A percentile compares a stretch with the other conserved stretches of the same genome.
phyloP scores from a whole-genome alignment of 345 rosid genomes.

The Angophora floribunda region DNA sequence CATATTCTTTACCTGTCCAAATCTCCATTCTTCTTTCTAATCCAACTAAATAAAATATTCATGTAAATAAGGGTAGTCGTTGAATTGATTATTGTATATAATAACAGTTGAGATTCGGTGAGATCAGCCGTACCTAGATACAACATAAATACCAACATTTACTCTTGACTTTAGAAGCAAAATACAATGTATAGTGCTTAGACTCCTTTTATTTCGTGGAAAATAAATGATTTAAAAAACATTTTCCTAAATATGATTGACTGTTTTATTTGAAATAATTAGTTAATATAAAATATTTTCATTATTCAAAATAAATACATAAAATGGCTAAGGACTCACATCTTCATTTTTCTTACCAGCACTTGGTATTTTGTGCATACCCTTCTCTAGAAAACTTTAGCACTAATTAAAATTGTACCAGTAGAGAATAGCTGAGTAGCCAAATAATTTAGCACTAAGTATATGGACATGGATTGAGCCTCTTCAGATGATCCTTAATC shows the following conservation, averaged over 20 bases:
- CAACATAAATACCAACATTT: neutral
- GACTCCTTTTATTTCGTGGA: neutral
- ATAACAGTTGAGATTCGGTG: neutral
- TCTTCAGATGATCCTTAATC: neutral
- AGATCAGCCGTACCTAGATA: neutral
- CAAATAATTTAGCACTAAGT: neutral
- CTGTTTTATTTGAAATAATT: no score
- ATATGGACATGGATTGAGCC: neutral
- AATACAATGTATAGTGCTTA: neutral
- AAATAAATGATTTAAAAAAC: no score
- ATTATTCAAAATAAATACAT: neutral
- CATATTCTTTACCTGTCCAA: neutral
- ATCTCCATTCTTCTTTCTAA: neutral
- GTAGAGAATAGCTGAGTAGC: neutral
- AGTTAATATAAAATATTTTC: no score
- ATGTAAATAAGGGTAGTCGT: neutral
- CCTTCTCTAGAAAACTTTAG: neutral
- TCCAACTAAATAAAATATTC: neutral
- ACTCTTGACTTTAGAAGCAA: neutral
- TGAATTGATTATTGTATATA: neutral
- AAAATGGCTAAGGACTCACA: neutral
- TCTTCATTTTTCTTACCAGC: neutral
- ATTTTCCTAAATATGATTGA: no score
- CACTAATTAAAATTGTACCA: neutral
- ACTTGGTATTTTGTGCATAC: neutral